These are phyloP conservation scores for Chlorella sp. DNA, from an alignment of 139 green algal genomes.

Conservation along the genomic window DNA sequence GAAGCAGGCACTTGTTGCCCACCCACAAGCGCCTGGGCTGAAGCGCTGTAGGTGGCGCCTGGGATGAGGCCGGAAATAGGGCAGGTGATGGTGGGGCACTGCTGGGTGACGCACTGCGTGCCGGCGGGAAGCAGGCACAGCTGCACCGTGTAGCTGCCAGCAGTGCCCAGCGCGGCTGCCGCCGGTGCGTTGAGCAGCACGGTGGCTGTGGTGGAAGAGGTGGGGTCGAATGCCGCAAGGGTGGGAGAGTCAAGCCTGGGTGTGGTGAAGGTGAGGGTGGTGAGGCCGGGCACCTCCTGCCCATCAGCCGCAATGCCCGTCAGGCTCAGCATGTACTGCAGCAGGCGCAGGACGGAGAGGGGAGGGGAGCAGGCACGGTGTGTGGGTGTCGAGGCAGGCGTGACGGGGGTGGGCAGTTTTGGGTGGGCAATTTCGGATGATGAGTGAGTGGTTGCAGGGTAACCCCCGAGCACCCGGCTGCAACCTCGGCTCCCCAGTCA, in stretches of 20 bases:
- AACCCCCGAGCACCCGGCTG: too few relatives aligned
- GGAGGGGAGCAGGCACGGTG: neutral
- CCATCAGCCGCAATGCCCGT: neutral
- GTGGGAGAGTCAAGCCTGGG: neutral
- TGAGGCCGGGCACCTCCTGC: neutral
- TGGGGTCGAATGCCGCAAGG: neutral
- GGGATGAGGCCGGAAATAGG: neutral
- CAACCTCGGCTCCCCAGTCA: too few relatives aligned
- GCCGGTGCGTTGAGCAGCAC: conserved; percentile 8
- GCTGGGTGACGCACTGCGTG: neutral
- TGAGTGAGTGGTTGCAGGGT: neutral
- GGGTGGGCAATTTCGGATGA: neutral
- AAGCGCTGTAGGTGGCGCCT: neutral
- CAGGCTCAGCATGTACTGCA: conserved; percentile 2
- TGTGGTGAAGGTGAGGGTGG: neutral
- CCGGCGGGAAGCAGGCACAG: conserved; percentile 5
- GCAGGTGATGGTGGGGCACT: neutral
- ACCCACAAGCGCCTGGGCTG: neutral
- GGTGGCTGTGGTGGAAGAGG: conserved; percentile 7
- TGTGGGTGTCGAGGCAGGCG: neutral
- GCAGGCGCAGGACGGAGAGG: neutral
- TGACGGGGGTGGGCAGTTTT: too few relatives aligned
- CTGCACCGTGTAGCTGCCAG: neutral
- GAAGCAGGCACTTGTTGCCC: neutral
- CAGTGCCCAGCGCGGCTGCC: neutral